phyloP scores from a whole-genome alignment of 208 protist genomes.

The Tetramitus jugosus region DNA sequence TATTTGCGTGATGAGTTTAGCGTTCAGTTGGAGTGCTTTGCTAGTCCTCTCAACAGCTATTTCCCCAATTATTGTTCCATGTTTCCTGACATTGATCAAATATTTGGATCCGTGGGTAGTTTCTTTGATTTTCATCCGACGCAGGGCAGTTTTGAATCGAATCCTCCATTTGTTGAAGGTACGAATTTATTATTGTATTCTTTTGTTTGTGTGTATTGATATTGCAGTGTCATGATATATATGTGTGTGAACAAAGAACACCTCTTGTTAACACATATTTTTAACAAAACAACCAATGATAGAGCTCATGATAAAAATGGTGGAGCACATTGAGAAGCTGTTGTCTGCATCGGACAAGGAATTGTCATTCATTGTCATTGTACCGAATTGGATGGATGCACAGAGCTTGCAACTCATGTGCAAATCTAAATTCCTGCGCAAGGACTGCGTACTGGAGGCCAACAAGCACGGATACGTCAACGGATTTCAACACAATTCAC shows the following conservation, averaged over 20 bases:
- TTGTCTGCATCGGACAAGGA: constrained; percentile 25
- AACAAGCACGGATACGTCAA: neutral
- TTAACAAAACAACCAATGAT: too few species aligned
- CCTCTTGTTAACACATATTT: too few species aligned
- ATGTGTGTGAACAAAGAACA: too few species aligned
- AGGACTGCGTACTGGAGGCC: too few species aligned
- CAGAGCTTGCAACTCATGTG: neutral
- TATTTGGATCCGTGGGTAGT: constrained; percentile 61
- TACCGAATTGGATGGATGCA: constrained; percentile 32
- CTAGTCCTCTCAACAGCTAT: constrained; percentile 66
- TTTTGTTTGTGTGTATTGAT: too few species aligned
- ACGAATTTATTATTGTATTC: too few species aligned
- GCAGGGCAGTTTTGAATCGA: constrained; percentile 56
- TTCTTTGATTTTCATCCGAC: constrained; percentile 67
- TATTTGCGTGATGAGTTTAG: constrained; percentile 34
- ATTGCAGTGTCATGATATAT: too few species aligned
- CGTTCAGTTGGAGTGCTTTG: constrained; percentile 66
- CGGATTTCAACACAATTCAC: constrained; percentile 7
- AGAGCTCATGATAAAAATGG: constrained; percentile 52
- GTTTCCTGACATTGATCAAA: constrained; percentile 65
- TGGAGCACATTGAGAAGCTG: constrained; percentile 38
- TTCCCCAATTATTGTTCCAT: constrained; percentile 58
- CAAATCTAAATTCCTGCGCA: neutral
- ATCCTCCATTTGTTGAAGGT: constrained; percentile 70
- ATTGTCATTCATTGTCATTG: constrained; percentile 23